Base-by-base conservation (phyloP, 2,329 filamentous ascomycete species). In the Trematosphaeria pertusa region DNA sequence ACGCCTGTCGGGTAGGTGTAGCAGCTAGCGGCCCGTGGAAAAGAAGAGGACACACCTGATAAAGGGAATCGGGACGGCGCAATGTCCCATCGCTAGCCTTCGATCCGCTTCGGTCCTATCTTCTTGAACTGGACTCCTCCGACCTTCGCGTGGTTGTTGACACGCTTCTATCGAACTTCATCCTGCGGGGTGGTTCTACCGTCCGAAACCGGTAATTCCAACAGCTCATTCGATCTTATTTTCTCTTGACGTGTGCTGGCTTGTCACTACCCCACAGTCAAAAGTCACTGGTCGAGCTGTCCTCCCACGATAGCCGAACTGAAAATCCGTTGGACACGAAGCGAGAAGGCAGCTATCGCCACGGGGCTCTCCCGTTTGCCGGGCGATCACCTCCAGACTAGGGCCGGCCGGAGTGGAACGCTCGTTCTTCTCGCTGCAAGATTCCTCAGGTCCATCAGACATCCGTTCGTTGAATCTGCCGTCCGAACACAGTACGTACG, bases 291-390 rank as follows among this genome's bases (percentile, higher is more conserved):
- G 20, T 38, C 46, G 28, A 47, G 43, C 40, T 48, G 49, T 47
- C 45, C 38, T 43, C 30, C 48, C 40, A 43, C 54, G 42, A 56
- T 50, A 59, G 37, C 52, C 50, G 51, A 64, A 39, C 40, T 35
- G 42, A 36, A 39, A 50, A 50, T 61, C 42, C 56, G 59, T 57
- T 61, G 54, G 58, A 58, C 37, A 54, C 31, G 46, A 54, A 57
- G 58, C 56, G 47, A 64, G 50, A 42, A 31, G 26, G 33, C 43
- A 31, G 24, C 46, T 52, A 45, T 60, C 50, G 51, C 50, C 57
- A 64, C 57, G 56, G 45, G 48, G 56, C 33, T 35, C 30, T 42
- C 33, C 44, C 50, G 62, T 62, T 67, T 67, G 64, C 57, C 50
- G 54, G 37, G 41, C 48, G 30, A 39, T 36, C 46, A 51, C 54